phyloP scores from a whole-genome alignment of 306 rosid genomes.

The Glycine latifolia region DNA sequence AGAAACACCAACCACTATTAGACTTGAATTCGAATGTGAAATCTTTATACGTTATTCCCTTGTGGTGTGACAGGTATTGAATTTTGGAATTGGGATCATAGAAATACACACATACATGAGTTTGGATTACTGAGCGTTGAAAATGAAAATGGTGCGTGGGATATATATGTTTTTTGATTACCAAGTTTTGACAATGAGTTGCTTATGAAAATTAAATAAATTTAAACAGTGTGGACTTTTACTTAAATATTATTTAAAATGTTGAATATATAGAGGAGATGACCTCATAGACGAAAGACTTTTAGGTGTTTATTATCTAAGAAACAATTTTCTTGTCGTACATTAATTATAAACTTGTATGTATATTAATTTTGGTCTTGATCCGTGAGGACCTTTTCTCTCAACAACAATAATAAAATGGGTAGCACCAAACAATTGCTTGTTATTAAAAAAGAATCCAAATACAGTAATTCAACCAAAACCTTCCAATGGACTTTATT shows the following conservation, averaged over 20 bases:
- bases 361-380: neutral
- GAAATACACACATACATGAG: neutral
- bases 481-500: neutral
- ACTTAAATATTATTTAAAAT: neutral
- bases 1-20: neutral
- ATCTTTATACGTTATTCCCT: neutral
- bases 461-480: conserved; percentile 5
- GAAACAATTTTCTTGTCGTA: neutral
- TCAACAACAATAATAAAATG: neutral
- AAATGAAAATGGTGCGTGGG: neutral
- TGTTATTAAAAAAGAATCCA: neutral
- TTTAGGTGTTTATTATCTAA: neutral
- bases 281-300: neutral
- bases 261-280: neutral
- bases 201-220: neutral
- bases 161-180: neutral
- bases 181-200: neutral
- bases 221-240: neutral
- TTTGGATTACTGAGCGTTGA: neutral
- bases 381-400: conserved; percentile 5
- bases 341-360: neutral
- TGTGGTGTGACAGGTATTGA: neutral
- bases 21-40: neutral
- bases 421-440: neutral
- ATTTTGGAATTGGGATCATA: neutral